These are phyloP conservation scores for Hericium alpestre DNA, from an alignment of 768 basidiomycete genomes.

Conservation along the genomic window DNA sequence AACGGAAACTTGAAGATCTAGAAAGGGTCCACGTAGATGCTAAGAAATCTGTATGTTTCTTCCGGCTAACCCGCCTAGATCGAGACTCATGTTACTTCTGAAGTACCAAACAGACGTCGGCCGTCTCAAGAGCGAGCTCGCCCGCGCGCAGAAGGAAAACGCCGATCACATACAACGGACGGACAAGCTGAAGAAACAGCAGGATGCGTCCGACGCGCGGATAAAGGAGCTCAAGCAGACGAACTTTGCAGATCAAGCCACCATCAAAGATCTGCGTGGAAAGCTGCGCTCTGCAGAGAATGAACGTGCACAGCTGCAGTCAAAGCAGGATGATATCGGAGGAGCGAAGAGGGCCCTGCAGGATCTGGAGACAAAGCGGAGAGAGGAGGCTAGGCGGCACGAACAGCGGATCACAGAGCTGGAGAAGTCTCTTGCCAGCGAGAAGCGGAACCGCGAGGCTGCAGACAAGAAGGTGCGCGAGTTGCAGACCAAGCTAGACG, in stretches of 20 bases:
- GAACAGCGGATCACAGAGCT: slow-evolving; percentile 47
- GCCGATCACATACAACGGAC: slow-evolving; percentile 41
- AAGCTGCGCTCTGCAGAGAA: slow-evolving; percentile 50
- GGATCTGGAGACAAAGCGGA: slow-evolving; percentile 36
- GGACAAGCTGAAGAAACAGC: slow-evolving; percentile 58
- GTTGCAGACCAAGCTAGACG: slow-evolving; percentile 29
- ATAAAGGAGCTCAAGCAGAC: slow-evolving; percentile 51
- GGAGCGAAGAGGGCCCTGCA: slow-evolving; percentile 44
- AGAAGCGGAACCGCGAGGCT: slow-evolving; percentile 40
- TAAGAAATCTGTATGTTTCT: slow-evolving; percentile 47
- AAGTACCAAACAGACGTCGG: slow-evolving; percentile 58
- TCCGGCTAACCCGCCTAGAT: neutral
- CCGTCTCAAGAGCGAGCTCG: slow-evolving; percentile 45
- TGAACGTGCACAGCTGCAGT: slow-evolving; percentile 39
- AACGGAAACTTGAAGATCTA: slow-evolving; percentile 54
- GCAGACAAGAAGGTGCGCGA: slow-evolving; percentile 37
- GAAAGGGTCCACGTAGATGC: slow-evolving; percentile 53
- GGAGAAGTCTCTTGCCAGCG: slow-evolving; percentile 37
- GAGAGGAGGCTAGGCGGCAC: slow-evolving; percentile 43
- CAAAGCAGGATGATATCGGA: slow-evolving; percentile 40
- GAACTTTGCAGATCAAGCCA: slow-evolving; percentile 38
- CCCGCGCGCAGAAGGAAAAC: slow-evolving; percentile 33
- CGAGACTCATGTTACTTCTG: neutral
- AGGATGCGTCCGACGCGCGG: slow-evolving; percentile 43
- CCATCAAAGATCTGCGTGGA: slow-evolving; percentile 50